Conservation (phyloP, 768 basidiomycete species). For the Leccinum subgranulosum region DNA sequence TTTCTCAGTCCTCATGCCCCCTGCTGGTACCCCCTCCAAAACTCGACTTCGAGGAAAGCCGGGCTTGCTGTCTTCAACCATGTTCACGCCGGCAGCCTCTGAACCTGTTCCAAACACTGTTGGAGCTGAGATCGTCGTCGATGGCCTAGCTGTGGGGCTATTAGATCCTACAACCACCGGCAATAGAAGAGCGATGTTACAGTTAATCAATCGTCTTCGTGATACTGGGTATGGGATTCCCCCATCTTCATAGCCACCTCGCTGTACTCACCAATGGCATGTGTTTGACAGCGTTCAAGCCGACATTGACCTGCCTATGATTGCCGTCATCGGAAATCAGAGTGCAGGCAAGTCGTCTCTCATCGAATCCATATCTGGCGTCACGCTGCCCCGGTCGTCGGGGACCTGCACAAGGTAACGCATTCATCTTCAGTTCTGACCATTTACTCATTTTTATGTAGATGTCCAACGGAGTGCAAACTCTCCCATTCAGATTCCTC, state of each 20-base stretch:
- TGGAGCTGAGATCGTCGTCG: not conserved
- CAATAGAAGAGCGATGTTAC: slow-evolving; percentile 49
- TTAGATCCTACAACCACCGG: slow-evolving; percentile 43
- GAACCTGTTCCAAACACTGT: not conserved
- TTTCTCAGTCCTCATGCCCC: not conserved
- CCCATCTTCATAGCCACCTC: not conserved
- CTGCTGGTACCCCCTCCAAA: not conserved
- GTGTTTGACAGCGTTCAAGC: slow-evolving; percentile 49
- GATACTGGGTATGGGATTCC: slow-evolving; percentile 50
- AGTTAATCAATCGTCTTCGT: slow-evolving; percentile 57
- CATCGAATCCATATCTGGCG: slow-evolving; percentile 73
- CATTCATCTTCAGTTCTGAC: not conserved
- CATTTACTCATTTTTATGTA: slow-evolving; percentile 16
- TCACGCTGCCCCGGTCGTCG: slow-evolving; percentile 65
- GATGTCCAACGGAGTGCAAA: slow-evolving; percentile 59
- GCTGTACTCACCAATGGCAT: not conserved
- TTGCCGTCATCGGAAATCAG: slow-evolving; percentile 73
- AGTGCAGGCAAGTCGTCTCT: slow-evolving; percentile 76
- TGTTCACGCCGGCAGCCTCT: not conserved
- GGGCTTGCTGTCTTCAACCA: not conserved
- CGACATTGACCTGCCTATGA: slow-evolving; percentile 71
- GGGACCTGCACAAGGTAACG: slow-evolving; percentile 72
- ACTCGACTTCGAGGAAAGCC: not conserved
- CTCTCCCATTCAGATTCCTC: slow-evolving; percentile 37
- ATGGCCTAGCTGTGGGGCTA: slow-evolving; percentile 44